Evolutionary conservation across 2,329 filamentous ascomycete genomes (phyloP).

Genomic region (Kalaharituber pfeilii): DNA sequence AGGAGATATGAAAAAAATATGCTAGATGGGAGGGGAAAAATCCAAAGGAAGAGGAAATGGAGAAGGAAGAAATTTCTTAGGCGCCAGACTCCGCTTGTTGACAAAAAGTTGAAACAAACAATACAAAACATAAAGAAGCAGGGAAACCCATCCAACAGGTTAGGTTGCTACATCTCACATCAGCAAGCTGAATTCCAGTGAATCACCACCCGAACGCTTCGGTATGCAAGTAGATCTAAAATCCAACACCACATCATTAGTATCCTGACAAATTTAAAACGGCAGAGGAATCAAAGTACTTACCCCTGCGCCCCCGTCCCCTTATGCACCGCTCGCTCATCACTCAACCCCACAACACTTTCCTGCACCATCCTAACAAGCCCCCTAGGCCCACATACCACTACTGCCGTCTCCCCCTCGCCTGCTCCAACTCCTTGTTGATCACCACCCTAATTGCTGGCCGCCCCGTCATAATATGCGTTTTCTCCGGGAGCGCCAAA

Average conservation of each 20-base stretch:
- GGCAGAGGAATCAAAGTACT: conserved; percentile 29
- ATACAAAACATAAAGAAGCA: not conserved
- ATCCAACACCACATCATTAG: not conserved
- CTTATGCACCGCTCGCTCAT: conserved; percentile 50
- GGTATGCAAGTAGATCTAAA: conserved; percentile 35
- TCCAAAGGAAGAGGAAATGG: too few species aligned
- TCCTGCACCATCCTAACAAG: conserved; percentile 39
- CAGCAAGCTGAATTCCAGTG: too few species aligned
- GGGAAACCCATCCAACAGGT: not conserved
- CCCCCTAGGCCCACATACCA: conserved; percentile 42
- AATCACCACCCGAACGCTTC: conserved; percentile 36
- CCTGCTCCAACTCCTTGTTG: conserved; percentile 38
- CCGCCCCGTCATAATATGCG: conserved; percentile 33
- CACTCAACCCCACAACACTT: conserved; percentile 39
- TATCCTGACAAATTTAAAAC: not conserved
- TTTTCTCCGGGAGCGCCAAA: conserved; percentile 19
- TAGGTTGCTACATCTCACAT: too few species aligned
- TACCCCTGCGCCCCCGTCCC: conserved; percentile 48
- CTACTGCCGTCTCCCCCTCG: conserved; percentile 43
- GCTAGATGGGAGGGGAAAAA: too few species aligned
- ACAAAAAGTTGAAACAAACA: not conserved
- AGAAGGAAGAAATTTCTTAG: not conserved
- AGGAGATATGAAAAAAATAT: too few species aligned
- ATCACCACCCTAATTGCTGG: conserved; percentile 37
- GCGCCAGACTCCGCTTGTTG: not conserved